Evolutionary conservation across 371 early-diverging fungal genomes (phyloP).

Genomic region (Mortierella polycephala): DNA sequence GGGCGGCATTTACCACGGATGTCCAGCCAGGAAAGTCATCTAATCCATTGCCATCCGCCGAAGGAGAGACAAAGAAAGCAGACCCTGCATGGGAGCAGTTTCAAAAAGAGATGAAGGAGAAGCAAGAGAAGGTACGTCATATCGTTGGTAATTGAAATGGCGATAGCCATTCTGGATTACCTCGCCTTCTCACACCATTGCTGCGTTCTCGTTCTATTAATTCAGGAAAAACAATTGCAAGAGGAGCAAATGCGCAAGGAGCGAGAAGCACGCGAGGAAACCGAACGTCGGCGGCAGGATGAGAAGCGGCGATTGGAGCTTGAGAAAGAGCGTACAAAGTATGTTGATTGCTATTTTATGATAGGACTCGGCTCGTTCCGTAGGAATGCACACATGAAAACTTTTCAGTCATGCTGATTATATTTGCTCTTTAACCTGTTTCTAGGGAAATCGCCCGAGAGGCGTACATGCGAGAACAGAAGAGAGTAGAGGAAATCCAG

Average conservation of each 20-base stretch:
- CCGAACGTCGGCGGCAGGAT: constrained; percentile 38
- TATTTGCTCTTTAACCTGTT: neutral
- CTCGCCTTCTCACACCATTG: neutral
- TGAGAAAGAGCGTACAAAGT: constrained; percentile 36
- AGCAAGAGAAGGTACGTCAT: constrained; percentile 29
- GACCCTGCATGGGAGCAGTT: constrained; percentile 44
- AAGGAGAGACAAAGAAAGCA: constrained; percentile 13
- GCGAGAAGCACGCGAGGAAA: constrained; percentile 35
- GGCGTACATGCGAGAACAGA: constrained; percentile 43
- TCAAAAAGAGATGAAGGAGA: constrained; percentile 37
- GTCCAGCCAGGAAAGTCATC: constrained; percentile 16
- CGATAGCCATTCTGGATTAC: neutral
- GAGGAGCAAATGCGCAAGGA: constrained; percentile 36
- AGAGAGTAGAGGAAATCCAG: constrained; percentile 34
- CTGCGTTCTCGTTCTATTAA: neutral
- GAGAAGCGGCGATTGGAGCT: constrained; percentile 20
- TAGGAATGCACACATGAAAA: too few species aligned
- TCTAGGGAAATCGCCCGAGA: constrained; percentile 48
- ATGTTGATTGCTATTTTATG: neutral
- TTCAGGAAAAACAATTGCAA: constrained; percentile 33
- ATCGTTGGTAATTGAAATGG: too few species aligned
- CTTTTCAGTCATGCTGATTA: neutral
- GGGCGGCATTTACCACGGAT: constrained; percentile 42
- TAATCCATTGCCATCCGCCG: constrained; percentile 5
- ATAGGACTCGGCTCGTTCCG: too few species aligned